Conservation (phyloP, 495 filamentous ascomycete genomes). For the Penicillium diatomitis region DNA sequence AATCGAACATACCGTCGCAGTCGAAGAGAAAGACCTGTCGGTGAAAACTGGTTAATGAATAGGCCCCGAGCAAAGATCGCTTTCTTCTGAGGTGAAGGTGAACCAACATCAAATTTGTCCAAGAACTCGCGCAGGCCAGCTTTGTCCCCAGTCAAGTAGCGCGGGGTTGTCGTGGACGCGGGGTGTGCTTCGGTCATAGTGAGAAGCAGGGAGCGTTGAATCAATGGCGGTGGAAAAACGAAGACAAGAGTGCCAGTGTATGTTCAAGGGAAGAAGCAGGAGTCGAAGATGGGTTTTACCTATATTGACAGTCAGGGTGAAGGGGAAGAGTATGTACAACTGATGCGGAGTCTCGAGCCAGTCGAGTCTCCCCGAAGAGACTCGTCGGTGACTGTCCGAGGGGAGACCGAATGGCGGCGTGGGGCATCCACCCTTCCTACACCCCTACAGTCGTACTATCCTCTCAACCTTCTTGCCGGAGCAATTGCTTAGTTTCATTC, state of each 20-base stretch:
- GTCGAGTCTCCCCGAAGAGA: constrained; percentile 1
- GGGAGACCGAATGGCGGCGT: constrained; percentile 6
- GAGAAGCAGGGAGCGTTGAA: background rate
- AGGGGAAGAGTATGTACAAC: background rate
- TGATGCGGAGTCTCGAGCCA: constrained; percentile 7
- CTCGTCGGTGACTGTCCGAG: constrained; percentile 13
- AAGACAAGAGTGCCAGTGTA: background rate
- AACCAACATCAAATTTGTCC: constrained; percentile 80
- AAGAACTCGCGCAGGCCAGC: constrained; percentile 71
- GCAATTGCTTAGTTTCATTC: too few relatives aligned
- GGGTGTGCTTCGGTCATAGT: constrained; percentile 16
- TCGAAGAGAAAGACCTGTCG: constrained; percentile 84
- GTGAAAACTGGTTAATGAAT: too few relatives aligned
- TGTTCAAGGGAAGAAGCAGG: background rate
- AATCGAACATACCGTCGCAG: constrained; percentile 70
- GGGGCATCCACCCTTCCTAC: background rate
- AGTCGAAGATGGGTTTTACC: background rate
- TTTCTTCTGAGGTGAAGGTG: background rate
- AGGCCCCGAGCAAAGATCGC: too few relatives aligned
- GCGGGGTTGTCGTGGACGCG: constrained; percentile 35
- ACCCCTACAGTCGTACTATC: background rate
- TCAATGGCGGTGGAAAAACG: background rate
- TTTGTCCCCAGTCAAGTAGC: constrained; percentile 73
- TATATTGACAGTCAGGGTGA: background rate
- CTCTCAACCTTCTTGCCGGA: too few relatives aligned